phyloP scores from a whole-genome alignment of 129 eudicot genomes.

The Flaveria robusta region DNA sequence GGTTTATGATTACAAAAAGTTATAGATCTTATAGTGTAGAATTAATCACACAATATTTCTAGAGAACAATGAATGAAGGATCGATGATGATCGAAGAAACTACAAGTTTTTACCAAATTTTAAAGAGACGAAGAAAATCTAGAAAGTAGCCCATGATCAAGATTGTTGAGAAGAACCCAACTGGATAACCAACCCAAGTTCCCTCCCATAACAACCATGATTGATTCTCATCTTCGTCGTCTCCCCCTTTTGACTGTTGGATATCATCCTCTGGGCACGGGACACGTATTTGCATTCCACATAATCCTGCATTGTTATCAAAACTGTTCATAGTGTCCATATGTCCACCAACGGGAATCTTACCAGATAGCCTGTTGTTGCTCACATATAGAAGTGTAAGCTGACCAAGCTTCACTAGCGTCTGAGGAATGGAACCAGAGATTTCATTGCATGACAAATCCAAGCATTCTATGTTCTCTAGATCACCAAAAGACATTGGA shows the following conservation, averaged over 20 bases:
- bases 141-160: constrained; percentile 32
- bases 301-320: constrained; percentile 51
- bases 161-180: constrained; percentile 40
- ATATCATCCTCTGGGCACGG: constrained; percentile 38
- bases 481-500: constrained; percentile 43
- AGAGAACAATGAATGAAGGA: not conserved
- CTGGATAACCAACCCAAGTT: constrained; percentile 44
- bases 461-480: constrained; percentile 48
- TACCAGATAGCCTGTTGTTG: constrained; percentile 47
- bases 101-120: constrained; percentile 2
- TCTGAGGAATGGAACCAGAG: constrained; percentile 46
- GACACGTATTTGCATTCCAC: constrained; percentile 50
- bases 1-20: no score
- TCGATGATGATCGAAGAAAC: not conserved
- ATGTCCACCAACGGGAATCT: constrained; percentile 48
- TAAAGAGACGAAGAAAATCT: constrained; percentile 22
- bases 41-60: not conserved
- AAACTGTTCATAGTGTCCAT: constrained; percentile 47
- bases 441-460: constrained; percentile 48
- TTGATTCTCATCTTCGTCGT: constrained; percentile 17
- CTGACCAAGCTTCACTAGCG: constrained; percentile 36
- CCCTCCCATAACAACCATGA: constrained; percentile 50
- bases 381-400: constrained; percentile 51
- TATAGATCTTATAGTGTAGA: no score
- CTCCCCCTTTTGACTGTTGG: not conserved